Evolutionary conservation across 2,329 filamentous ascomycete genomes (phyloP), one percentile per base, ranked within the genome.

Genomic region (Phialophora expanda): DNA sequence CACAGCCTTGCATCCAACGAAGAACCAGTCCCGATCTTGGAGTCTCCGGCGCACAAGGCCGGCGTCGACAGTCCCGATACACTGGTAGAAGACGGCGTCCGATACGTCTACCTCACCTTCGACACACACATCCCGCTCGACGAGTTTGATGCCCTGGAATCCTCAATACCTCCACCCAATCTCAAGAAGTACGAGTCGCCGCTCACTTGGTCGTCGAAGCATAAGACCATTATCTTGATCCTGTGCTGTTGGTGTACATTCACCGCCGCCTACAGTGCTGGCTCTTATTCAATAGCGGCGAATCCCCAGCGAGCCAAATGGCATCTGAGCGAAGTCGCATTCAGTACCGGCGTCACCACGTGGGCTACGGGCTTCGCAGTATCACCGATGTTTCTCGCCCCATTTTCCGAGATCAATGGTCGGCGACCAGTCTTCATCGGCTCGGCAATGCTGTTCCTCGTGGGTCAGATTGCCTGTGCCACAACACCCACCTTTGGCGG

Each of bases 371-470:
- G 93, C 3, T 97, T 97, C 71, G 92, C 85, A 0, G 77, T 93
- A 26, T 90, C 91, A 0, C 93, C 93, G 0, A 97, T 97, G 93
- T 83, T 92, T 0, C 84, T 97, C 0, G 93, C 93, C 0, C 93
- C 93, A 0, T 89, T 97, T 70, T 92, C 89, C 0, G 93, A 97
- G 78, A 89, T 96, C 75, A 92, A 95, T 77, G 93, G 93, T 3
- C 87, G 93, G 2, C 88, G 91, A 62, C 91, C 93, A 0, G 90
- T 96, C 38, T 95, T 97, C 73, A 83, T 93, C 26, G 82, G 83
- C 1, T 89, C 90, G 8, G 92, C 92, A 0, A 74, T 90, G 17
- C 74, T 96, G 1, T 95, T 90, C 73, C 86, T 92, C 4, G 75
- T 78, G 78, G 72, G 66, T 74, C 84, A 93, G 74, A 83, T 91